Evolutionary conservation across 306 rosid genomes (phyloP).

Genomic region (Benincasa hispida): DNA sequence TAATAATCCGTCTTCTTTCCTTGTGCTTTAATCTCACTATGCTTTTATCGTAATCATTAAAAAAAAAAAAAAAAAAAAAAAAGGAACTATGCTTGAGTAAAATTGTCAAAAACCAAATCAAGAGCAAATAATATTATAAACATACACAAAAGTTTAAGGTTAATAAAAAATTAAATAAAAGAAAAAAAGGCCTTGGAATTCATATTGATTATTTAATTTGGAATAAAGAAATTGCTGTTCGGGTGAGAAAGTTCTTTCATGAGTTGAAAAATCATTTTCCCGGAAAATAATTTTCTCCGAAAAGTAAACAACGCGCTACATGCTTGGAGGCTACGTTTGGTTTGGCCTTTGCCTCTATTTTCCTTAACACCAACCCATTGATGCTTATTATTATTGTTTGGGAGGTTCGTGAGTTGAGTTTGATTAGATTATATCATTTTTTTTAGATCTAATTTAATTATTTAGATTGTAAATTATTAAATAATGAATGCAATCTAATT

Average conservation of each 20-base stretch:
- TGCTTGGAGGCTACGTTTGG: slow-evolving; percentile 3
- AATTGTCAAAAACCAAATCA: background rate
- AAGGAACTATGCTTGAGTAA: background rate
- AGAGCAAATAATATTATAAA: background rate
- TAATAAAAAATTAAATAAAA: background rate
- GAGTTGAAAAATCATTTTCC: background rate
- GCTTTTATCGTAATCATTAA: too few species aligned
- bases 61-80: too few species aligned
- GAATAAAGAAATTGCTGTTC: background rate
- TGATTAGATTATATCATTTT: too few species aligned
- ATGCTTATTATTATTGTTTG: too few species aligned
- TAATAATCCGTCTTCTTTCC: background rate
- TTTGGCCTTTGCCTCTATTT: background rate
- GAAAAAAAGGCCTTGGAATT: background rate
- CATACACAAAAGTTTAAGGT: background rate
- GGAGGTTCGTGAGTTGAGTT: too few species aligned
- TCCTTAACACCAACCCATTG: background rate
- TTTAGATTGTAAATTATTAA: too few species aligned
- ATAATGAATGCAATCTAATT: too few species aligned
- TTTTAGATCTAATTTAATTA: too few species aligned
- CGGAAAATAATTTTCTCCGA: background rate
- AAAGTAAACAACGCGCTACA: background rate
- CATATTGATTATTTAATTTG: background rate
- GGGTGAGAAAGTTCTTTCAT: slow-evolving; percentile 3
- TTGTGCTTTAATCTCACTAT: background rate